Conservation (phyloP, 2,329 filamentous ascomycete species). For the Nemania sp. region DNA sequence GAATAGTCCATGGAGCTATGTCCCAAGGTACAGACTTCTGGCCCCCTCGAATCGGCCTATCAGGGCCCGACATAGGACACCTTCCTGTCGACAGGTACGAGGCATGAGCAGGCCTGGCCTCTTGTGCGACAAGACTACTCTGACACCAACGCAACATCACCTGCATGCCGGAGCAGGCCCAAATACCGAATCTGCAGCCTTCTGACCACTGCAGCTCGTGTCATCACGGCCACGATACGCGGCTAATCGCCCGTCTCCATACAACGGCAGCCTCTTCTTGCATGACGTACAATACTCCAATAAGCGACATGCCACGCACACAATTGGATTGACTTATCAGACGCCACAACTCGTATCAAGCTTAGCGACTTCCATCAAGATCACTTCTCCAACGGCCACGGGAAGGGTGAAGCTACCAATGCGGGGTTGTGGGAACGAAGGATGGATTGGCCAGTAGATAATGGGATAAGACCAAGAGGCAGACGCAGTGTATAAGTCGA, state of each 20-base stretch:
- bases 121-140: slow-evolving; percentile 12
- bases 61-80: slow-evolving; percentile 8
- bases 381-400: neutral
- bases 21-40: neutral
- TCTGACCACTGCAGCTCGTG: slow-evolving; percentile 10
- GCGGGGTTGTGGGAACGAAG: slow-evolving; percentile 16
- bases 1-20: slow-evolving; percentile 16
- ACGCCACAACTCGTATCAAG: slow-evolving; percentile 22
- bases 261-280: neutral
- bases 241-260: neutral
- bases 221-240: slow-evolving; percentile 1
- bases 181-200: slow-evolving; percentile 27
- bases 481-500: neutral
- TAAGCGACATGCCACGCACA: slow-evolving; percentile 17
- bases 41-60: slow-evolving; percentile 14
- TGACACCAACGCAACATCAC: slow-evolving; percentile 32
- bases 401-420: slow-evolving; percentile 13
- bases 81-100: slow-evolving; percentile 5
- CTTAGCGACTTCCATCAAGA: slow-evolving; percentile 2
- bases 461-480: slow-evolving; percentile 9
- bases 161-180: slow-evolving; percentile 23
- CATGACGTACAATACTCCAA: slow-evolving; percentile 10
- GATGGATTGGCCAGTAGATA: neutral
- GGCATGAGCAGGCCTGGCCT: slow-evolving; percentile 5
- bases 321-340: slow-evolving; percentile 5